phyloP scores from a whole-genome alignment of 495 filamentous ascomycete genomes.

The Penicillium tannophilum region DNA sequence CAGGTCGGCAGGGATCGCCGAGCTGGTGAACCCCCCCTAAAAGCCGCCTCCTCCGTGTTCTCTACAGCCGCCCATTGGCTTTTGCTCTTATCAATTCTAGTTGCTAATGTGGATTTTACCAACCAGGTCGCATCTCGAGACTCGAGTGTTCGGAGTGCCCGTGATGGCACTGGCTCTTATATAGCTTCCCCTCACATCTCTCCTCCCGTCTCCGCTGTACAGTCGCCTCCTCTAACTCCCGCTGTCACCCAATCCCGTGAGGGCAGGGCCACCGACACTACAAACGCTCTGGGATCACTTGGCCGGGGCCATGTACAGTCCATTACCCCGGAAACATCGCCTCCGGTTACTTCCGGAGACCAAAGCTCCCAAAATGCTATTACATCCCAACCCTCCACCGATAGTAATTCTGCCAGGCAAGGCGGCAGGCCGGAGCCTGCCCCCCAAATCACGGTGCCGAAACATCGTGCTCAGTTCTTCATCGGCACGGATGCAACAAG shows the following conservation, averaged over 20 bases:
- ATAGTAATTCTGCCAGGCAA: slow-evolving; percentile 35
- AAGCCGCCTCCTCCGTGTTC: neutral
- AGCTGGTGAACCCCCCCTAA: neutral
- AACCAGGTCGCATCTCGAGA: slow-evolving; percentile 51
- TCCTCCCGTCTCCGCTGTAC: slow-evolving; percentile 62
- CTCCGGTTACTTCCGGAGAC: slow-evolving; percentile 36
- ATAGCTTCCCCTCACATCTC: slow-evolving; percentile 48
- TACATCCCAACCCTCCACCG: slow-evolving; percentile 52
- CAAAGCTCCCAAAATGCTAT: slow-evolving; percentile 36
- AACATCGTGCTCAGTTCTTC: slow-evolving; percentile 70
- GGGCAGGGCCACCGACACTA: slow-evolving; percentile 32
- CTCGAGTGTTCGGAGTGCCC: slow-evolving; percentile 47
- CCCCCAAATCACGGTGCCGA: slow-evolving; percentile 43
- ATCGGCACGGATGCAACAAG: slow-evolving; percentile 62
- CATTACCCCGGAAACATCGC: slow-evolving; percentile 52
- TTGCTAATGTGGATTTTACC: slow-evolving; percentile 18
- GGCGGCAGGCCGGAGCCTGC: slow-evolving; percentile 44
- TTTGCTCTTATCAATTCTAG: neutral
- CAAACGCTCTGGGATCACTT: slow-evolving; percentile 27
- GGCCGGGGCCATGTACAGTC: slow-evolving; percentile 62
- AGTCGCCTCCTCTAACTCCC: slow-evolving; percentile 89
- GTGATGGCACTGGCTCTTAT: slow-evolving; percentile 40
- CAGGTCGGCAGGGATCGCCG: neutral
- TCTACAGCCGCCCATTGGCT: neutral
- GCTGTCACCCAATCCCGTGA: slow-evolving; percentile 68